These are phyloP conservation scores for Sclerospora graminicola DNA, from an alignment of 352 stramenopile species.

Conservation along the genomic window DNA sequence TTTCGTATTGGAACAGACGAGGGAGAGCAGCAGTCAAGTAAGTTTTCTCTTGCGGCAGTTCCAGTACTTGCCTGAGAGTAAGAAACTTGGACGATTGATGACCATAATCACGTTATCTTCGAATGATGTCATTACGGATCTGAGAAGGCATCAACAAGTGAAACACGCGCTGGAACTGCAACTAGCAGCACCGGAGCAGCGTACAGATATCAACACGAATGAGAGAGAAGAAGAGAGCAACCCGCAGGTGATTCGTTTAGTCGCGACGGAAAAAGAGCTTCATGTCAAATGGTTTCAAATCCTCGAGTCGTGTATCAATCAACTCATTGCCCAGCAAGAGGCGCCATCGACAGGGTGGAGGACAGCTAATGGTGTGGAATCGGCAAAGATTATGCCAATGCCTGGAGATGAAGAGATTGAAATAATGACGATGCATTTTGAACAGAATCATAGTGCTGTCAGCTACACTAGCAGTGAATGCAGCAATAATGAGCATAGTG, in stretches of 20 bases:
- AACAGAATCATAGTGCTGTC: slow-evolving; percentile 12
- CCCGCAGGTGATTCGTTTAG: slow-evolving; percentile 29
- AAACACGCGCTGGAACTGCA: slow-evolving; percentile 48
- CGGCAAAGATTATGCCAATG: slow-evolving; percentile 23
- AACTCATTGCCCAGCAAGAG: slow-evolving; percentile 28
- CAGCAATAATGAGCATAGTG: slow-evolving; percentile 23
- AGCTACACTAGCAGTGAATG: slow-evolving; percentile 30
- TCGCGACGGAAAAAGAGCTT: slow-evolving; percentile 18
- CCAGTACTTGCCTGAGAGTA: slow-evolving; percentile 20
- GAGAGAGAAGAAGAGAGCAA: slow-evolving; percentile 2
- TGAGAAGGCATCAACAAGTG: slow-evolving; percentile 28
- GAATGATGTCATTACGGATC: slow-evolving; percentile 44
- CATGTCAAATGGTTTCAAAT: slow-evolving; percentile 40
- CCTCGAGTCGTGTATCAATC: slow-evolving; percentile 36
- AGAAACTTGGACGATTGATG: slow-evolving; percentile 21
- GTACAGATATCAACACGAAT: slow-evolving; percentile 3
- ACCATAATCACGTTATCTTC: slow-evolving; percentile 35
- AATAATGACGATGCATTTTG: slow-evolving; percentile 8
- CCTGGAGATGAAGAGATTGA: slow-evolving; percentile 19
- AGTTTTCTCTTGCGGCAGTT: slow-evolving; percentile 46
- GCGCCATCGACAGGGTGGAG: slow-evolving; percentile 9
- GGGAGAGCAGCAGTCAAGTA: background rate
- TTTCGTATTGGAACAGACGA: slow-evolving; percentile 41
- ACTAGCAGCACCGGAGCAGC: slow-evolving; percentile 11
- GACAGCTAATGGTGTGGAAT: background rate